phyloP scores from a whole-genome alignment of 2,329 filamentous ascomycete species.

The Leptodontidium sp. region DNA sequence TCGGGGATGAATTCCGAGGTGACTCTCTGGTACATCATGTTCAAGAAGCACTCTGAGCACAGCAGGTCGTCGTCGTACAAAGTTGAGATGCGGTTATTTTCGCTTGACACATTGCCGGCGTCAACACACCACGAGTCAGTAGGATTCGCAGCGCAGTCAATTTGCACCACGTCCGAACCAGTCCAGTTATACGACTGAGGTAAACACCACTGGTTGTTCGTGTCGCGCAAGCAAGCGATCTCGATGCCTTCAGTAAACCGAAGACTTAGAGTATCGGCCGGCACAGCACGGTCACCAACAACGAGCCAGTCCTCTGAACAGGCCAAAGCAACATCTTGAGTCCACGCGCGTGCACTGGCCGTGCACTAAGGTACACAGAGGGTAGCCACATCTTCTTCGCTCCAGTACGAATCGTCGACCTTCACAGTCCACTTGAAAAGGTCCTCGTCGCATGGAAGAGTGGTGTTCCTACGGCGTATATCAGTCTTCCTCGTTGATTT shows the following conservation, averaged over 20 bases:
- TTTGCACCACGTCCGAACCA: neutral
- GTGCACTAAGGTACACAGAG: neutral
- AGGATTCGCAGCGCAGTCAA: constrained; percentile 2
- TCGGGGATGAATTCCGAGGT: neutral
- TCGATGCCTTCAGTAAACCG: constrained; percentile 5
- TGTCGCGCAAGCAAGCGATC: neutral
- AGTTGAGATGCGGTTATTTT: constrained; percentile 5
- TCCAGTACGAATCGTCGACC: neutral
- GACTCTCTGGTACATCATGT: constrained; percentile 2
- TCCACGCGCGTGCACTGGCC: neutral
- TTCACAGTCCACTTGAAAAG: constrained; percentile 7
- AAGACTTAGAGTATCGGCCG: neutral
- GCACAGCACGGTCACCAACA: neutral
- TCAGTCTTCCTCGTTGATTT: neutral
- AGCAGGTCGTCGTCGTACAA: constrained; percentile 6
- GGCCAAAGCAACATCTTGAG: neutral
- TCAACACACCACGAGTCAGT: neutral
- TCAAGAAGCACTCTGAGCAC: constrained; percentile 2
- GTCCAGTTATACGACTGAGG: constrained; percentile 2
- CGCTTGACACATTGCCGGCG: constrained; percentile 1
- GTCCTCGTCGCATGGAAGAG: neutral
- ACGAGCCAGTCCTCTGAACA: neutral
- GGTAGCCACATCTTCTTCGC: neutral
- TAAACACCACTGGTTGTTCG: neutral
- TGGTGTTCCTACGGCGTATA: neutral